Conservation (phyloP, 495 filamentous ascomycete genomes). For the Tetracladium marchalianum region DNA sequence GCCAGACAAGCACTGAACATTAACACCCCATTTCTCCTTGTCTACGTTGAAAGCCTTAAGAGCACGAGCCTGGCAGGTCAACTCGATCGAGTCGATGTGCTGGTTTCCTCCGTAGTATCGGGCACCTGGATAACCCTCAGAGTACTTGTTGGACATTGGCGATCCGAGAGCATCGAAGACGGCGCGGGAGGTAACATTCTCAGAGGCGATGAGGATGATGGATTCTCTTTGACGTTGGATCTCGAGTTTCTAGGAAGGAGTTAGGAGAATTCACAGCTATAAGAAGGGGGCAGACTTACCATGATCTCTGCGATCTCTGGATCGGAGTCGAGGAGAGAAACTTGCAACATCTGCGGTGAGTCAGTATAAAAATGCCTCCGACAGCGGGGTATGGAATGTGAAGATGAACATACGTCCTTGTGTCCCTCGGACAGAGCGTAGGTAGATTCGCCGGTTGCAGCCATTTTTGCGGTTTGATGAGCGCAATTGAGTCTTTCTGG, state of each 20-base stretch:
- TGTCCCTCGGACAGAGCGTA: slow-evolving; percentile 88
- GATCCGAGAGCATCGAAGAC: slow-evolving; percentile 86
- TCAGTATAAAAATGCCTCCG: slow-evolving; percentile 26
- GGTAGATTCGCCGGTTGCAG: slow-evolving; percentile 21
- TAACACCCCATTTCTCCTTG: slow-evolving; percentile 91
- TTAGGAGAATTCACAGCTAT: not conserved
- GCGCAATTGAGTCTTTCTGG: not conserved
- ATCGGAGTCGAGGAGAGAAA: slow-evolving; percentile 72
- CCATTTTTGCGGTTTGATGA: slow-evolving; percentile 9
- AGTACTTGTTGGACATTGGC: slow-evolving; percentile 98
- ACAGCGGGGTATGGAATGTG: not conserved
- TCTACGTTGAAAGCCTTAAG: slow-evolving; percentile 86
- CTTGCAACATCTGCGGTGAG: slow-evolving; percentile 77
- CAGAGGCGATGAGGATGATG: slow-evolving; percentile 93
- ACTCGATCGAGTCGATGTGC: slow-evolving; percentile 94
- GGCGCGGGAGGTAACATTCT: slow-evolving; percentile 82
- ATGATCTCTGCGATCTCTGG: slow-evolving; percentile 91
- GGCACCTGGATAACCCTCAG: slow-evolving; percentile 94
- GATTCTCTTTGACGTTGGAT: slow-evolving; percentile 97
- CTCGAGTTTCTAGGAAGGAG: slow-evolving; percentile 62
- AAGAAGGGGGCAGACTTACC: slow-evolving; percentile 40
- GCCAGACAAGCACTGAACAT: slow-evolving; percentile 90
- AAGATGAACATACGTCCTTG: slow-evolving; percentile 58
- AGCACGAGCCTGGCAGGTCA: slow-evolving; percentile 91
- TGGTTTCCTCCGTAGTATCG: slow-evolving; percentile 99